Evolutionary conservation across 2,329 filamentous ascomycete genomes (phyloP), one percentile per base, ranked within the genome.

Genomic region (Lasiodiplodia theobromae): DNA sequence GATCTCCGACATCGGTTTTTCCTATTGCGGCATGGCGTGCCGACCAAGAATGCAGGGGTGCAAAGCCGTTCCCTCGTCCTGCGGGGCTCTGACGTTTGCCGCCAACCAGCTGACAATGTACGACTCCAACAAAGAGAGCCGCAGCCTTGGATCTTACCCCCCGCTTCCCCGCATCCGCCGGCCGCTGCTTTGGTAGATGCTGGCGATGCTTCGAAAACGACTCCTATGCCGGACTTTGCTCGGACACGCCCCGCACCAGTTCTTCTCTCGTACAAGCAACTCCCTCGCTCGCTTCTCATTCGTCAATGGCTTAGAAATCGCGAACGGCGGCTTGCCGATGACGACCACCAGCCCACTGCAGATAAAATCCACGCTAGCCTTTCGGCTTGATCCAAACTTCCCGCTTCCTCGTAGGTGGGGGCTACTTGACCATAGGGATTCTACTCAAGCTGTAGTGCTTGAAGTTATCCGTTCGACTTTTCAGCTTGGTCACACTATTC

Each of bases 1-100:
- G 60, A 64, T 64, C 60, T 38, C 60, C 60, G 60, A 23, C 60
- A 34, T 52, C 60, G 60, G 60, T 12, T 34, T 25, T 52, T 64
- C 60, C 60, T 64, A 64, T 64, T 47, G 47, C 47, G 60, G 60
- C 25, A 64, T 38, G 47, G 60, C 47, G 60, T 34, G 25, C 40
- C 18, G 5, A 8, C 16, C 25, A 18, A 38, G 40, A 16, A 63
- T 18, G 58, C 58, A 63, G 58, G 58, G 58, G 40, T 47, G 44
- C 14, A 40, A 12, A 16, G 38, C 38, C 38, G 38, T 16, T 40
- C 2, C 38, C 12, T 40, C 38, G 14, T 47, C n/a, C 44, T 47
- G 44, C 44, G 44, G 44, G 44, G 44, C 44, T 44, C 40, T 47
- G 44, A 8, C 44, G 8, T 21, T 11, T 47, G n/a, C 21, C 44